phyloP scores from a whole-genome alignment of 352 stramenopile genomes.

The Phytophthora foliorum region DNA sequence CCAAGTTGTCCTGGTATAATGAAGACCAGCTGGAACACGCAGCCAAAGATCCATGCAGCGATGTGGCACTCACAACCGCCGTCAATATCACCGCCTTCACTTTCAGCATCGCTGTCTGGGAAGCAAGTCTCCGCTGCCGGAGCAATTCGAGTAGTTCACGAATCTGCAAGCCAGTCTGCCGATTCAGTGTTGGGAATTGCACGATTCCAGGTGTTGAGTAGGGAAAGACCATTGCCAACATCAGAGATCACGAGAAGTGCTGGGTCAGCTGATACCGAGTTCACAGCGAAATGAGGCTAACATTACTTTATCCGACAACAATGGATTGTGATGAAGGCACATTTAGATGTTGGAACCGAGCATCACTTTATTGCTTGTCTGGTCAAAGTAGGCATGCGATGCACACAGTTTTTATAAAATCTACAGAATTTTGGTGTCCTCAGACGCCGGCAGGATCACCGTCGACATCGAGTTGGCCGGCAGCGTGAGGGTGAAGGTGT shows the following conservation, averaged over 20 bases:
- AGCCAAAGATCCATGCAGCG: slow-evolving; percentile 18
- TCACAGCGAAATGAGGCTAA: not conserved
- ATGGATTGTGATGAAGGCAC: not conserved
- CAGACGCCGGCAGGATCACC: slow-evolving; percentile 29
- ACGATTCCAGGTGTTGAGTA: slow-evolving; percentile 10
- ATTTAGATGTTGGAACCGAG: not conserved
- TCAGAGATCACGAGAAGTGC: not conserved
- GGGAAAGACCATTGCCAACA: slow-evolving; percentile 5
- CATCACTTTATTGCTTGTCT: not conserved
- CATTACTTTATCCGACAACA: too few relatives aligned
- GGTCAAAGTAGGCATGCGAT: not conserved
- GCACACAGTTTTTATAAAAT: slow-evolving; percentile 3
- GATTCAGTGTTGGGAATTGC: slow-evolving; percentile 20
- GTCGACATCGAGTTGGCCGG: slow-evolving; percentile 22
- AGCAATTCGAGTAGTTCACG: not conserved
- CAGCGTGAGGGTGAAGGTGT: slow-evolving; percentile 23
- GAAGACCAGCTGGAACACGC: slow-evolving; percentile 72
- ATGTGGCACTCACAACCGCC: slow-evolving; percentile 34
- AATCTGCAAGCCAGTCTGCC: slow-evolving; percentile 25
- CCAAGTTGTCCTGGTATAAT: slow-evolving; percentile 47
- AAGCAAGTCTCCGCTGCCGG: not conserved
- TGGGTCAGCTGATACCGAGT: too few relatives aligned
- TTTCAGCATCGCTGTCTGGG: not conserved
- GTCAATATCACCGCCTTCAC: slow-evolving; percentile 18
- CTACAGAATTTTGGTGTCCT: slow-evolving; percentile 29